Percentiles rank a stretch among this genome's conserved stretches.
These are phyloP conservation scores for Saccharum hybrid DNA, from an alignment of 202 grass and related monocot genomes.

Conservation along the genomic window DNA sequence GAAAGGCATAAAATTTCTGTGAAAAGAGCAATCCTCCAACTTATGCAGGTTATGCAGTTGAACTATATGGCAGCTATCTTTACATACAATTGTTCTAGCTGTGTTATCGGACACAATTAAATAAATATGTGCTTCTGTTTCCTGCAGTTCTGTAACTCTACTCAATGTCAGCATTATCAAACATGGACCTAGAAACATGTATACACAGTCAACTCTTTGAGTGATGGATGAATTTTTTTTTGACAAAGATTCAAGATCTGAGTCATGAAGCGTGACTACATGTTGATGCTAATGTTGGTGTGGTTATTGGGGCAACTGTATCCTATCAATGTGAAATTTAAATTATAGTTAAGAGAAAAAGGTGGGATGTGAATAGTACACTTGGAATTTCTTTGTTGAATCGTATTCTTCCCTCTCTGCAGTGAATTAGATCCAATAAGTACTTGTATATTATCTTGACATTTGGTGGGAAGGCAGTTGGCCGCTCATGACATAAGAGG, in stretches of 20 bases:
- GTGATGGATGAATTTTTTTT: not conserved
- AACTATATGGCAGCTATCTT: constrained; percentile 3
- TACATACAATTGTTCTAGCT: not conserved
- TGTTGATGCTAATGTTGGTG: not conserved
- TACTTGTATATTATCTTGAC: not conserved
- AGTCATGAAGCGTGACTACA: not conserved
- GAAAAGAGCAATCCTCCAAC: not conserved
- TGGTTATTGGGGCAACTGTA: not conserved
- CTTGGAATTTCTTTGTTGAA: not conserved
- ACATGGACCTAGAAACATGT: not conserved
- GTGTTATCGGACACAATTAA: not conserved
- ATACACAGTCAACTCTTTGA: not conserved
- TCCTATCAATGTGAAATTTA: not conserved
- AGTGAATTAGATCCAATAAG: not conserved
- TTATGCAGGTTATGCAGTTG: not conserved
- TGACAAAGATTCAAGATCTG: not conserved
- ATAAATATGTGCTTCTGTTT: constrained; percentile 8
- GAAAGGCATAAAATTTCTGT: not conserved
- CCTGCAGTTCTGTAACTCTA: not conserved
- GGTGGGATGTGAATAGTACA: not conserved
- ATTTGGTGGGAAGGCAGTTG: not conserved
- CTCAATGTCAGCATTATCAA: constrained; percentile 8
- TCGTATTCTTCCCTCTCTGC: not conserved
- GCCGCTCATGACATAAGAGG: not conserved
- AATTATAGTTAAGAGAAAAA: not conserved